phyloP scores from a whole-genome alignment of 139 green algal species.

The Chlamydomonas asymmetrica region DNA sequence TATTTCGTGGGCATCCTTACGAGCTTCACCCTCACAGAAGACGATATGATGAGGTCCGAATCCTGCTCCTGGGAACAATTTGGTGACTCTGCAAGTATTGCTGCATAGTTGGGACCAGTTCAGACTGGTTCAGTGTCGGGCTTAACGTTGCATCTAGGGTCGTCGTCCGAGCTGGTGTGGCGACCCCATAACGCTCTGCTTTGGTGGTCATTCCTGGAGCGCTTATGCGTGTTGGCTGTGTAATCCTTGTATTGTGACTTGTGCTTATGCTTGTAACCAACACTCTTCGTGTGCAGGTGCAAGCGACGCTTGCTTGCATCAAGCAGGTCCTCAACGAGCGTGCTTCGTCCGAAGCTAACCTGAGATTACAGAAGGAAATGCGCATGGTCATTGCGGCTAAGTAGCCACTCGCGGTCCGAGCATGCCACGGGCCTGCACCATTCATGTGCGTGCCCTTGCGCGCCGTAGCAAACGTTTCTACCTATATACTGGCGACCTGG shows the following conservation, averaged over 20 bases:
- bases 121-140: no score
- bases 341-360: conserved; percentile 5
- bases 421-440: neutral
- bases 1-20: conserved; percentile 5
- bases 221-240: neutral
- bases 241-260: neutral
- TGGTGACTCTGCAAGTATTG: no score
- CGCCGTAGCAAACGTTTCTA: no score
- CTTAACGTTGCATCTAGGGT: no score
- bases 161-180: neutral
- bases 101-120: no score
- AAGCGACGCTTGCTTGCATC: neutral
- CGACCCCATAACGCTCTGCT: neutral
- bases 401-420: neutral
- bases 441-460: no score
- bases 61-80: no score
- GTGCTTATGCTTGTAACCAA: neutral
- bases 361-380: conserved; percentile 4
- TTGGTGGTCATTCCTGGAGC: neutral
- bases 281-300: conserved; percentile 4
- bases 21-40: conserved; percentile 24
- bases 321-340: conserved; percentile 21
- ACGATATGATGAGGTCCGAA: conserved; percentile 31
- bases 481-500: no score
- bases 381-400: conserved; percentile 10